Percentiles rank a stretch among this genome's conserved stretches.
phyloP scores from a whole-genome alignment of 495 filamentous ascomycete genomes.

The Hyaloscypha hepaticicola region DNA sequence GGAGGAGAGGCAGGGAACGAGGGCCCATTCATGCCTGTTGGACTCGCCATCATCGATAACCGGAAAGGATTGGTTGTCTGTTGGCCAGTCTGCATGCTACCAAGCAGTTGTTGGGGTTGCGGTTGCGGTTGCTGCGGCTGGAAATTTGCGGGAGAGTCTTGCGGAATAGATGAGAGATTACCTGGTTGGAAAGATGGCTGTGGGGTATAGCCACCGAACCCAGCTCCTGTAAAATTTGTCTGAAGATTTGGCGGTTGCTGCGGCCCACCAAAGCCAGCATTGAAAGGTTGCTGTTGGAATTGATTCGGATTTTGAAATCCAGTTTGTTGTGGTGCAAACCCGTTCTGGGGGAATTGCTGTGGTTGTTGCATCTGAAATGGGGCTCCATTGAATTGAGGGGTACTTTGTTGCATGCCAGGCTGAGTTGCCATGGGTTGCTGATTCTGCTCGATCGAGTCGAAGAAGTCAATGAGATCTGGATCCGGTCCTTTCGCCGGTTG shows the following conservation, averaged over 20 bases:
- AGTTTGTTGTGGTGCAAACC: conserved; percentile 34
- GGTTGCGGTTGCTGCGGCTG: conserved; percentile 35
- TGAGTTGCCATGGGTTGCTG: conserved; percentile 50
- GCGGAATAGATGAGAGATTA: conserved; percentile 60
- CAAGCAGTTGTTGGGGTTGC: conserved; percentile 35
- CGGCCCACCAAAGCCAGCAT: conserved; percentile 42
- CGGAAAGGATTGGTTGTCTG: conserved; percentile 86
- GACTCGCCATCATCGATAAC: conserved; percentile 64
- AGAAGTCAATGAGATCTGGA: conserved; percentile 94
- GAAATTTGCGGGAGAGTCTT: conserved; percentile 50
- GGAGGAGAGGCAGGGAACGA: conserved; percentile 34
- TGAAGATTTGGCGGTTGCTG: conserved; percentile 57
- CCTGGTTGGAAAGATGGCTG: conserved; percentile 57
- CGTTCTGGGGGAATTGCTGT: conserved; percentile 35
- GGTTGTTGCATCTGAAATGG: conserved; percentile 48
- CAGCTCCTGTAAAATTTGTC: conserved; percentile 68
- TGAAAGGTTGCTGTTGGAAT: conserved; percentile 38
- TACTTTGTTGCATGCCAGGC: conserved; percentile 37
- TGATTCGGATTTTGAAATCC: conserved; percentile 49
- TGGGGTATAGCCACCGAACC: conserved; percentile 83
- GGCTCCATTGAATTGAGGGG: conserved; percentile 47
- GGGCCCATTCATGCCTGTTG: conserved; percentile 29
- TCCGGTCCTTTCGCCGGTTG: conserved; percentile 59
- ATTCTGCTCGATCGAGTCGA: conserved; percentile 93
- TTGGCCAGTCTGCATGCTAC: conserved; percentile 25